phyloP scores from a whole-genome alignment of 2,329 filamentous ascomycete species.

The Beauveria asiatica region DNA sequence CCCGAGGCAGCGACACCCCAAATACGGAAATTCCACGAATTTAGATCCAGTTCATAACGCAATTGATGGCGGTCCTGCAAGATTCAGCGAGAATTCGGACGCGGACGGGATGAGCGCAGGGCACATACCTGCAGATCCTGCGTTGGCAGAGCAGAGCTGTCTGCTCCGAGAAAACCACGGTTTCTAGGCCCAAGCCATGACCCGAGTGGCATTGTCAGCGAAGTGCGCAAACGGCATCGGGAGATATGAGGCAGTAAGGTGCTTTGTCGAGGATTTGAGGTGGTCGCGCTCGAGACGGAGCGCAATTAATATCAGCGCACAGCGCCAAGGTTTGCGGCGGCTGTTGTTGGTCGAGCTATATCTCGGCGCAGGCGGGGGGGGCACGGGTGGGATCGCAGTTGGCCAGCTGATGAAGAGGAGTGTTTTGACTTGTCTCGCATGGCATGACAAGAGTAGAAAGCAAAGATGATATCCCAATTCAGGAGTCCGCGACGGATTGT shows the following conservation, averaged over 20 bases:
- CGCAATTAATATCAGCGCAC: slow-evolving; percentile 9
- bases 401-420: background rate
- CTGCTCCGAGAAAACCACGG: slow-evolving; percentile 41
- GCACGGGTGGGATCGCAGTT: background rate
- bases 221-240: background rate
- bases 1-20: slow-evolving; percentile 48
- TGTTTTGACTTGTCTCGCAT: slow-evolving; percentile 1
- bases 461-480: background rate
- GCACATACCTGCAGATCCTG: slow-evolving; percentile 39
- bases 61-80: slow-evolving; percentile 41
- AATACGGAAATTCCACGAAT: slow-evolving; percentile 46
- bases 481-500: background rate
- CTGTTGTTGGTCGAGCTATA: background rate
- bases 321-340: background rate
- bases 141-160: slow-evolving; percentile 41
- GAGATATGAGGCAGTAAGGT: background rate
- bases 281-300: background rate
- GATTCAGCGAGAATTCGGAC: slow-evolving; percentile 4
- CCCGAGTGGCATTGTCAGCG: slow-evolving; percentile 21
- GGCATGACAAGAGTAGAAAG: background rate
- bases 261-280: background rate
- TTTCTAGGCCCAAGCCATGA: slow-evolving; percentile 29
- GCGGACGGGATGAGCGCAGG: background rate
- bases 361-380: background rate
- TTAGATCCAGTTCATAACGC: slow-evolving; percentile 44